These are phyloP conservation scores for Sporisorium exsertum DNA, from an alignment of 1,284 basidiomycete species.

Conservation along the genomic window DNA sequence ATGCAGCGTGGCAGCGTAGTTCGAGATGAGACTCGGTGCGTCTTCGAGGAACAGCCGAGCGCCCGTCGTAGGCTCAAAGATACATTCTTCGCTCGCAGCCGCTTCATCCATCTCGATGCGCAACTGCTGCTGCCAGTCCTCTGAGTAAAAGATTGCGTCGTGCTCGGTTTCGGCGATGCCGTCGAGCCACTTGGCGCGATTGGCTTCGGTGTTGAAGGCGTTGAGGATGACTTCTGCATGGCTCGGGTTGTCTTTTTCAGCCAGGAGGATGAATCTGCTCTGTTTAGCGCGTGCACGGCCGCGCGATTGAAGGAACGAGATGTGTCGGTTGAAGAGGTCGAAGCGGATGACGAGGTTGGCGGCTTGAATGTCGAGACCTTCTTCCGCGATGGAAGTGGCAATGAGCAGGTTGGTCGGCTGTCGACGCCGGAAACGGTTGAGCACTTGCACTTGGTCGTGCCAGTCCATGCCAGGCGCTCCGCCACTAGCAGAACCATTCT, in stretches of 20 bases:
- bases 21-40: slow-evolving; percentile 34
- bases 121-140: slow-evolving; percentile 32
- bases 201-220: slow-evolving; percentile 31
- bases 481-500: slow-evolving; percentile 17
- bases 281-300: slow-evolving; percentile 47
- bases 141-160: slow-evolving; percentile 10
- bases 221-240: slow-evolving; percentile 27
- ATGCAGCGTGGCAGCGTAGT: slow-evolving; percentile 44
- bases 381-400: slow-evolving; percentile 58
- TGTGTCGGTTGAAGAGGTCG: slow-evolving; percentile 55
- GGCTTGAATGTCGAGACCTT: slow-evolving; percentile 57
- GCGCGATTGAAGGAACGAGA: slow-evolving; percentile 54
- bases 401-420: slow-evolving; percentile 56
- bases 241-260: slow-evolving; percentile 31
- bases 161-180: slow-evolving; percentile 20
- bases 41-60: slow-evolving; percentile 49
- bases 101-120: slow-evolving; percentile 24
- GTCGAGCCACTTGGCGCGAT: slow-evolving; percentile 37
- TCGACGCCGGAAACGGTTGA: slow-evolving; percentile 47
- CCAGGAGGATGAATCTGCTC: slow-evolving; percentile 50
- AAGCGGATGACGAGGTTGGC: slow-evolving; percentile 61
- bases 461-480: slow-evolving; percentile 46
- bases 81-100: slow-evolving; percentile 4
- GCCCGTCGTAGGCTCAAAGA: slow-evolving; percentile 33
- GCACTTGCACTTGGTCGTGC: slow-evolving; percentile 50